Evolutionary conservation across 169 alveolate genomes (phyloP).

Genomic region (Plasmodium chabaudi): DNA sequence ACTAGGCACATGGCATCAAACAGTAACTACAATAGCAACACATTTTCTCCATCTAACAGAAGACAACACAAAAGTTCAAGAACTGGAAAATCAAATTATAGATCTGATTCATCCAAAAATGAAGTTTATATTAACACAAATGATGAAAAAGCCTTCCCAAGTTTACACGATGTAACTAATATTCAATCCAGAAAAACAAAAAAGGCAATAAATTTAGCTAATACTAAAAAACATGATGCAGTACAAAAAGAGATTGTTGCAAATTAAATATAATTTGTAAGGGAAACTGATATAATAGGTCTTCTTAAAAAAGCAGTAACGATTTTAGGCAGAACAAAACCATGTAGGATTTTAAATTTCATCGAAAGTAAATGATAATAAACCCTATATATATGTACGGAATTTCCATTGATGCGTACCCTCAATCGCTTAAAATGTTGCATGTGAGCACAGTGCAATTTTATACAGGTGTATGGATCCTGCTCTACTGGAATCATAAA

Average conservation of each 20-base stretch:
- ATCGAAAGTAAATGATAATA: no score
- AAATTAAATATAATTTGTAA: not conserved
- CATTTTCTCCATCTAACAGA: slow-evolving; percentile 20
- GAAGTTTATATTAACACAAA: slow-evolving; percentile 59
- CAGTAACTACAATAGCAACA: slow-evolving; percentile 8
- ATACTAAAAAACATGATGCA: slow-evolving; percentile 11
- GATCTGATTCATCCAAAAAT: slow-evolving; percentile 21
- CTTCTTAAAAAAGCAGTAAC: not conserved
- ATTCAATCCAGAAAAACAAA: slow-evolving; percentile 54
- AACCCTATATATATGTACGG: not conserved
- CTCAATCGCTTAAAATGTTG: not conserved
- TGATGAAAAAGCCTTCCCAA: slow-evolving; percentile 73
- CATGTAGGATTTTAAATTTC: not conserved
- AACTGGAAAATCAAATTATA: slow-evolving; percentile 10
- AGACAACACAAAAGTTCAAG: slow-evolving; percentile 7
- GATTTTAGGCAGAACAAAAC: not conserved
- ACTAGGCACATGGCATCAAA: slow-evolving; percentile 22
- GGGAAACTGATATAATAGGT: no score
- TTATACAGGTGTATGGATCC: not conserved
- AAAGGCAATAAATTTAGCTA: slow-evolving; percentile 43
- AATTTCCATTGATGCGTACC: no score
- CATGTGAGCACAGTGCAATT: not conserved
- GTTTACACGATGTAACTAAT: slow-evolving; percentile 69
- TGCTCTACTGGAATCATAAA: not conserved
- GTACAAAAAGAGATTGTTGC: slow-evolving; percentile 11